Percentiles rank a stretch among this genome's conserved stretches.
Conservation (phyloP, 75 land plant species). For the Larix kaempferi region DNA sequence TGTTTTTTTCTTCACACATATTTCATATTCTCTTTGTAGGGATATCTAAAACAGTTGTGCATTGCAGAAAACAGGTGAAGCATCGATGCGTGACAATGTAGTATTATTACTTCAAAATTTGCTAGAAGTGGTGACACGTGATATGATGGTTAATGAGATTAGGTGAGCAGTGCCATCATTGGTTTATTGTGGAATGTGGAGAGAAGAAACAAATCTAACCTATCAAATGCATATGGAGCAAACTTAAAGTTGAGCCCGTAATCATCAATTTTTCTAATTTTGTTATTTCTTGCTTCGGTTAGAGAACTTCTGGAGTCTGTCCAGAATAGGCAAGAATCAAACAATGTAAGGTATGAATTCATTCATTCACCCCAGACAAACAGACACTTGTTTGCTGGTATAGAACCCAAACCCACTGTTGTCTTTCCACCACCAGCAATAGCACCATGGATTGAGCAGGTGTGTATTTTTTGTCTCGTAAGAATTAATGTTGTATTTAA, state of each 20-base stretch:
- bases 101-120: conserved; percentile 91
- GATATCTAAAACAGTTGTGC: conserved; percentile 3
- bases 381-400: conserved; percentile 73
- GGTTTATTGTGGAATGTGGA: conserved; percentile 1
- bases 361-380: conserved; percentile 8
- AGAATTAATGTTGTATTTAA: background rate
- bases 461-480: conserved; percentile 4
- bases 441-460: conserved; percentile 94
- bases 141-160: conserved; percentile 89
- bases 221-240: background rate
- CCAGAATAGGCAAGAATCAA: conserved; percentile 58
- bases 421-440: conserved; percentile 71
- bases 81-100: conserved; percentile 58
- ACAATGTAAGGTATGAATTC: conserved; percentile 28
- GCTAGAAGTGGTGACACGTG: conserved; percentile 93
- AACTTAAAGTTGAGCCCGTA: background rate
- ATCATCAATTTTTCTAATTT: background rate
- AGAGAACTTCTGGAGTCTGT: conserved; percentile 76
- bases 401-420: conserved; percentile 61
- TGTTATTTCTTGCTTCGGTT: background rate
- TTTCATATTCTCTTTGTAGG: background rate
- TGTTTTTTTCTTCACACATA: background rate
- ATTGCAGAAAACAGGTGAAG: conserved; percentile 66
- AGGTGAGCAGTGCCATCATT: conserved; percentile 30
- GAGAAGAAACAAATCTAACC: background rate